phyloP scores from a whole-genome alignment of 1,139 yeast species.

The Geotrichum bryndzae region DNA sequence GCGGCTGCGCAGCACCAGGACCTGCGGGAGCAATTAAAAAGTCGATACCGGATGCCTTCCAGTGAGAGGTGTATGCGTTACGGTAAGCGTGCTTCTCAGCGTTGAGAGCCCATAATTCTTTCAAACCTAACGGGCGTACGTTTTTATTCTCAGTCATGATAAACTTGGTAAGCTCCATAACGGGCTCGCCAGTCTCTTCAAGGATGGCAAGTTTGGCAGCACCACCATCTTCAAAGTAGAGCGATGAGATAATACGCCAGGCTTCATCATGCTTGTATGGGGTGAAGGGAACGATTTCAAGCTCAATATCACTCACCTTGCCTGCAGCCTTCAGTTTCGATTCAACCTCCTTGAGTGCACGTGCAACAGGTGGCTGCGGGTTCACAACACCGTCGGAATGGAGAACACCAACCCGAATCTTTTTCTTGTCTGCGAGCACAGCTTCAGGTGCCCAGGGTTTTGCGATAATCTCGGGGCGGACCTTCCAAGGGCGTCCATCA shows the following conservation, averaged over 20 bases:
- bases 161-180: constrained; percentile 27
- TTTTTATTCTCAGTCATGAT: constrained; percentile 20
- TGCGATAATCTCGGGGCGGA: constrained; percentile 45
- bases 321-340: constrained; percentile 28
- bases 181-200: constrained; percentile 45
- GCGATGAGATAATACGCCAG: constrained; percentile 36
- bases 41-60: constrained; percentile 54
- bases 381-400: constrained; percentile 34
- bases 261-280: constrained; percentile 38
- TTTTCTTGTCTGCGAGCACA: constrained; percentile 31
- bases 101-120: constrained; percentile 37
- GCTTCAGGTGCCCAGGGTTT: constrained; percentile 45
- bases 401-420: constrained; percentile 35
- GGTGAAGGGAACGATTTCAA: constrained; percentile 43
- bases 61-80: constrained; percentile 33
- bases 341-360: constrained; percentile 38
- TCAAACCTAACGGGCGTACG: constrained; percentile 25
- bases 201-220: constrained; percentile 34
- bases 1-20: constrained; percentile 66
- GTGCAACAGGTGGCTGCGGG: constrained; percentile 48
- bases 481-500: constrained; percentile 50
- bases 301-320: constrained; percentile 23
- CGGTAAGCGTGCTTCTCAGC: constrained; percentile 32
- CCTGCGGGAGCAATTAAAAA: constrained; percentile 64
- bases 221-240: constrained; percentile 49